A percentile compares a stretch with the other conserved stretches of the same genome.
phyloP scores from a whole-genome alignment of 768 basidiomycete species.

The Calocera cornea region DNA sequence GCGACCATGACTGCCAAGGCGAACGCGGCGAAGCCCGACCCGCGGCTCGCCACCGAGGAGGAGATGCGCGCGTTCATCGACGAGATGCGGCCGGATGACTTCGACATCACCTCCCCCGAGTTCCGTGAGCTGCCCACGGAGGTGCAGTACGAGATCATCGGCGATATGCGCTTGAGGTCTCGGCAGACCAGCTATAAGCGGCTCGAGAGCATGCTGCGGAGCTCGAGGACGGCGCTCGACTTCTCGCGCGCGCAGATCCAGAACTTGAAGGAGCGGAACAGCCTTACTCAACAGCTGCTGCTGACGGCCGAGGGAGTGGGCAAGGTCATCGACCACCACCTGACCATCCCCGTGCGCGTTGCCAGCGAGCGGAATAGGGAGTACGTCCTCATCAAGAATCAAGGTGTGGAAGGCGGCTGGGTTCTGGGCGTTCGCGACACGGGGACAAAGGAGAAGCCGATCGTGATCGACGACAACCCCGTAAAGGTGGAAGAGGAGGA shows the following conservation, averaged over 20 bases:
- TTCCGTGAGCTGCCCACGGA: conserved; percentile 91
- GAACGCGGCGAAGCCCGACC: conserved; percentile 61
- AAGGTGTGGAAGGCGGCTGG: conserved; percentile 81
- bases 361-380: conserved; percentile 90
- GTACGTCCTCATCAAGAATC: conserved; percentile 90
- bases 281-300: conserved; percentile 83
- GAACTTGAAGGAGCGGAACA: conserved; percentile 76
- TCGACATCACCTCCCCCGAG: conserved; percentile 78
- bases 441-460: conserved; percentile 73
- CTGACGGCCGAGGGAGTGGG: conserved; percentile 87
- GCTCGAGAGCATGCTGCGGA: conserved; percentile 76
- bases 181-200: conserved; percentile 88
- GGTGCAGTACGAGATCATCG: conserved; percentile 95
- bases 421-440: conserved; percentile 81
- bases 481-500: conserved; percentile 36
- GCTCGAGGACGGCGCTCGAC: conserved; percentile 70
- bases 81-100: conserved; percentile 89
- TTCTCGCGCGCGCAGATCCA: conserved; percentile 95
- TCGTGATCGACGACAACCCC: conserved; percentile 59
- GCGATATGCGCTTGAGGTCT: conserved; percentile 86
- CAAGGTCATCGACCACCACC: conserved; percentile 45
- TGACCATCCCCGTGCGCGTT: conserved; percentile 83
- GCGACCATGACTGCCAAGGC: conserved; percentile 42
- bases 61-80: conserved; percentile 88
- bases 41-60: conserved; percentile 89